Conservation (phyloP, 768 basidiomycete species). For the Psilocybe cyanescens region DNA sequence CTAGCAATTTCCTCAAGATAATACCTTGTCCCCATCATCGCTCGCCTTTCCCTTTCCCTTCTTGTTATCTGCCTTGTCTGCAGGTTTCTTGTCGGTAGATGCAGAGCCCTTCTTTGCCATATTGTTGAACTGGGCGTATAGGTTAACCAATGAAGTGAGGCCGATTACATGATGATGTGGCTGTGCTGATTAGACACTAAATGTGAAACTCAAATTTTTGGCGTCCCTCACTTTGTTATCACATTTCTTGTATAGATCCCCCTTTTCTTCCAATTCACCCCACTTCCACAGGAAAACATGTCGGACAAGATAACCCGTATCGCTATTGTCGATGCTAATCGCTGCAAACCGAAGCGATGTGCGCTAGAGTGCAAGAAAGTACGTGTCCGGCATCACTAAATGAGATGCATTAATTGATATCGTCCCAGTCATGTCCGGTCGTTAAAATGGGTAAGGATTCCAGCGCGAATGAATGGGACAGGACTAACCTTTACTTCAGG, state of each 20-base stretch:
- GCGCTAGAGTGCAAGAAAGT: constrained; percentile 99
- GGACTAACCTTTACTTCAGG: constrained; percentile 47
- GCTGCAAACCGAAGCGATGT: constrained; percentile 96
- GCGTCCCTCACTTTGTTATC: constrained; percentile 11
- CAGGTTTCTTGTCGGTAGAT: constrained; percentile 32
- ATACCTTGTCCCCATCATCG: constrained; percentile 44
- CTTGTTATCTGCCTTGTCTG: constrained; percentile 42
- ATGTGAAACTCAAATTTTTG: constrained; percentile 20
- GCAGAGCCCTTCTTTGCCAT: constrained; percentile 43
- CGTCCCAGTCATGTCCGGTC: constrained; percentile 73
- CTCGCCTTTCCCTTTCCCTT: constrained; percentile 45
- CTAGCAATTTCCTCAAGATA: not conserved
- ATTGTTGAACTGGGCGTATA: not conserved
- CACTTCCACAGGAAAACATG: constrained; percentile 46
- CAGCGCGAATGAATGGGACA: not conserved
- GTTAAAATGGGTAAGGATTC: constrained; percentile 85
- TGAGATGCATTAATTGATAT: constrained; percentile 16
- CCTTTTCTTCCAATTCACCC: constrained; percentile 8
- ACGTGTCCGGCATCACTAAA: constrained; percentile 10
- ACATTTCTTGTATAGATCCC: constrained; percentile 15
- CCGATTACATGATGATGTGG: constrained; percentile 25
- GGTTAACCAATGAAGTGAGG: constrained; percentile 20
- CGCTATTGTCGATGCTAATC: constrained; percentile 90
- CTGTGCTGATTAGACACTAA: constrained; percentile 25
- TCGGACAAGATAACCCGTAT: constrained; percentile 98